These are phyloP conservation scores for Puccinia horiana DNA, from an alignment of 1,284 basidiomycete species.

Conservation along the genomic window DNA sequence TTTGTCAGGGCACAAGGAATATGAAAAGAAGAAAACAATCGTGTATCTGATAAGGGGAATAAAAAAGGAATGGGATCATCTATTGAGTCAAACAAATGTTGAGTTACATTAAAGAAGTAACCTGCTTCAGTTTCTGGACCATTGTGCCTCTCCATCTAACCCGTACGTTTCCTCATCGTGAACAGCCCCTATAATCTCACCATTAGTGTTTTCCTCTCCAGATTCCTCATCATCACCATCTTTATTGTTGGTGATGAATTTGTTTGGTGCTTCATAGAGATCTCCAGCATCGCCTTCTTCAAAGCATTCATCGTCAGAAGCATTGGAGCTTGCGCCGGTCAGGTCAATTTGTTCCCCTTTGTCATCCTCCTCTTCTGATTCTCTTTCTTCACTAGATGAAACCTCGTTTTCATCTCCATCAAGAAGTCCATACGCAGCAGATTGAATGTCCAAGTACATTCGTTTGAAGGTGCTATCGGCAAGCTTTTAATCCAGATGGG, in stretches of 20 bases:
- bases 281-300: background rate
- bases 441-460: background rate
- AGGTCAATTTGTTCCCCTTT: background rate
- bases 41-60: background rate
- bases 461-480: background rate
- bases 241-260: background rate
- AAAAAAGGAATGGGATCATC: background rate
- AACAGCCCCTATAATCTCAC: background rate
- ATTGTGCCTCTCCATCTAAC: background rate
- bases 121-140: background rate
- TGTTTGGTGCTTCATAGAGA: background rate
- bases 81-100: background rate
- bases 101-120: background rate
- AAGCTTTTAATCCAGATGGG: background rate
- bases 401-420: background rate
- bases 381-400: background rate
- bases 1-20: background rate
- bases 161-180: background rate
- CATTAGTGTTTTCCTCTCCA: background rate
- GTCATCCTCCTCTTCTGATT: background rate
- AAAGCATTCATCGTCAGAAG: slow-evolving; percentile 6
- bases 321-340: background rate
- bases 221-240: background rate
- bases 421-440: background rate
- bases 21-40: background rate